A percentile compares a stretch with the other conserved stretches of the same genome.
phyloP scores from a whole-genome alignment of 2,329 filamentous ascomycete species.

The Hymenoscyphus albidus region DNA sequence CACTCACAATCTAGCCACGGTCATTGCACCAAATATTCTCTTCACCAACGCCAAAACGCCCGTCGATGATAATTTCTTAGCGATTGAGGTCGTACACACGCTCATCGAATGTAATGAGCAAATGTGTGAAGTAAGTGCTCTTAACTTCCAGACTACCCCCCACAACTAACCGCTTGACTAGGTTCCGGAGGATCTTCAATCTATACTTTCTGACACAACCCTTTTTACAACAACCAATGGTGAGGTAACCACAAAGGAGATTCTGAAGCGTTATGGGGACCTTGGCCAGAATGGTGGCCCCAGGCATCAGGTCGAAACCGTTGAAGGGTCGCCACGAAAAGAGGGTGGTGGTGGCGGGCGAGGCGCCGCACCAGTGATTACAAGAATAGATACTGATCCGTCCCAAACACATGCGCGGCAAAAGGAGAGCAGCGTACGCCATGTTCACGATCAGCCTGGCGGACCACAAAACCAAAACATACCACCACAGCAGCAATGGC shows the following conservation, averaged over 20 bases:
- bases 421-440: conserved; percentile 78
- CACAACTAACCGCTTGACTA: conserved; percentile 38
- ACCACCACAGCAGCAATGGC: conserved; percentile 48
- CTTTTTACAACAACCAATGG: conserved; percentile 71
- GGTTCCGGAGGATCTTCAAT: conserved; percentile 90
- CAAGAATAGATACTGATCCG: conserved; percentile 81
- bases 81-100: conserved; percentile 87
- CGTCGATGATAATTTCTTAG: conserved; percentile 86
- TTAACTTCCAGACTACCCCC: background rate
- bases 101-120: conserved; percentile 91
- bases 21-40: conserved; percentile 94
- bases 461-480: conserved; percentile 42
- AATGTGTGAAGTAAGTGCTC: conserved; percentile 81
- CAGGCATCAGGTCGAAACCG: conserved; percentile 57
- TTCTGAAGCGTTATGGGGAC: conserved; percentile 88
- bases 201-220: conserved; percentile 76
- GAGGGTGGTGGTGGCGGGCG: conserved; percentile 45
- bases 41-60: conserved; percentile 64
- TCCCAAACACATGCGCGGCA: conserved; percentile 67
- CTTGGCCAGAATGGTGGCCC: conserved; percentile 50
- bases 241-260: conserved; percentile 95
- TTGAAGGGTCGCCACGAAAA: conserved; percentile 49
- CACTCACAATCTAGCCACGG: conserved; percentile 92
- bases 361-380: conserved; percentile 52
- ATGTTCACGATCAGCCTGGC: conserved; percentile 57